Base-by-base conservation (phyloP, 371 early-diverging fungal species). In the Zychaea mexicana region DNA sequence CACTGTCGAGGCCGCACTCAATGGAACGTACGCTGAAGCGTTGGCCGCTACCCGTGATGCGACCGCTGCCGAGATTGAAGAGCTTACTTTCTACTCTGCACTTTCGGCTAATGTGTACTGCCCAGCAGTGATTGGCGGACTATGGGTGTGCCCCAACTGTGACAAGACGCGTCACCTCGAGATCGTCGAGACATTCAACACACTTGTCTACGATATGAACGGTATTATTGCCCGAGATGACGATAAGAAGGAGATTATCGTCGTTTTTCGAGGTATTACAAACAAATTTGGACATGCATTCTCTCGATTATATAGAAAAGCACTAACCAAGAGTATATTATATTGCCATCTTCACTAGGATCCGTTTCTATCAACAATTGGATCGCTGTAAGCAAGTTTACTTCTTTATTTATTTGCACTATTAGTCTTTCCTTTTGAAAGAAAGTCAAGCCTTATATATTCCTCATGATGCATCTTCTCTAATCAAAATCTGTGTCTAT, bases 101-200 rank as follows among this genome's bases (percentile, higher is more conserved):
- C 21, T 69, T 31, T 53, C 70, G 6, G 63, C 65, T 38, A 62
- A 59, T 33, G 47, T 60, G 8, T 69, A 69, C 13, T 69, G 70
- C 49, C 46, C 59, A 6, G 32, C 62, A 19, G 70, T 69, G 2
- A 49, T 49, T 2, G 62, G 62, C 24, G 61, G 53, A 2, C 36
- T 27, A 1, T 65, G 64, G 64, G 46, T 57, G 19, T 69, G 69
- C 31, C 24, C 49, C 4, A 61, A 69, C 38, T 69, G 69, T 33
- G 30, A 53, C 9, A 31, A 21, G 6, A 38, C 63, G 27, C 32
- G 47, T 13, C 52, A 64, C 30, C 61, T 57, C 21, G 49, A 52
- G 26, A 32, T 71, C 15, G 56, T 67, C 36, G 46, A 58, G 26
- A 64, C 67, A 5, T 71, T 66, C 19, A 64, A 36, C 10, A 67